Conservation (phyloP, 1,284 basidiomycete genomes). For the Ganoderma multipileum region DNA sequence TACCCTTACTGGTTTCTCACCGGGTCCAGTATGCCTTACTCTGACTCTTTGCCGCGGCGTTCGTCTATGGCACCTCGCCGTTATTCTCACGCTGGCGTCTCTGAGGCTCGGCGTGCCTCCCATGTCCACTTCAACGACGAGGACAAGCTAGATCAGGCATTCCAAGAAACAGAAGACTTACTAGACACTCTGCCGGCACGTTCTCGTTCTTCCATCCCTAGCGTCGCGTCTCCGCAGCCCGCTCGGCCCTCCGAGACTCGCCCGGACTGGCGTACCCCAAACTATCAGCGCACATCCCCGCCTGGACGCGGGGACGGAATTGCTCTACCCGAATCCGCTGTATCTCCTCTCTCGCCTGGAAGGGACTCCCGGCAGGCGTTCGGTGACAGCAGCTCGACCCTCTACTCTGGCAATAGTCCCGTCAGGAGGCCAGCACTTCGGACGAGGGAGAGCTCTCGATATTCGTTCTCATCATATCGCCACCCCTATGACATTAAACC, state of each 20-base stretch:
- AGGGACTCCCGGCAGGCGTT: constrained; percentile 5
- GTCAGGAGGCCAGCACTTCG: constrained; percentile 14
- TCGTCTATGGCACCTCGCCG: constrained; percentile 19
- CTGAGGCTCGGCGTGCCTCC: constrained; percentile 20
- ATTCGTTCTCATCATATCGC: constrained; percentile 58
- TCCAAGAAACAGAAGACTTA: constrained; percentile 11
- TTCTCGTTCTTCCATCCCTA: neutral
- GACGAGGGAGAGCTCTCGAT: constrained; percentile 40
- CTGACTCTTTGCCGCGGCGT: constrained; percentile 25
- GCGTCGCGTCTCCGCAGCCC: constrained; percentile 16
- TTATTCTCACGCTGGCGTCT: constrained; percentile 6
- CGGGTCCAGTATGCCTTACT: constrained; percentile 25
- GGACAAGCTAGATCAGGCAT: constrained; percentile 6
- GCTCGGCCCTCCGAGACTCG: constrained; percentile 9
- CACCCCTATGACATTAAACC: constrained; percentile 66
- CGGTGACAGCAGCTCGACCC: constrained; percentile 22
- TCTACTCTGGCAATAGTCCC: constrained; percentile 17
- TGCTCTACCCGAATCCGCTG: neutral
- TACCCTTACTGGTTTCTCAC: neutral
- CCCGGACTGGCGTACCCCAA: constrained; percentile 14
- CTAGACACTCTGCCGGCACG: constrained; percentile 5
- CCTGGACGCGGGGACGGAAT: neutral
- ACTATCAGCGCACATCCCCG: constrained; percentile 10
- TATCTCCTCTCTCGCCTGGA: constrained; percentile 9
- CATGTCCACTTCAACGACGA: constrained; percentile 34